Base-by-base conservation (phyloP, 768 basidiomycete genomes). In the Harrya chromipes region DNA sequence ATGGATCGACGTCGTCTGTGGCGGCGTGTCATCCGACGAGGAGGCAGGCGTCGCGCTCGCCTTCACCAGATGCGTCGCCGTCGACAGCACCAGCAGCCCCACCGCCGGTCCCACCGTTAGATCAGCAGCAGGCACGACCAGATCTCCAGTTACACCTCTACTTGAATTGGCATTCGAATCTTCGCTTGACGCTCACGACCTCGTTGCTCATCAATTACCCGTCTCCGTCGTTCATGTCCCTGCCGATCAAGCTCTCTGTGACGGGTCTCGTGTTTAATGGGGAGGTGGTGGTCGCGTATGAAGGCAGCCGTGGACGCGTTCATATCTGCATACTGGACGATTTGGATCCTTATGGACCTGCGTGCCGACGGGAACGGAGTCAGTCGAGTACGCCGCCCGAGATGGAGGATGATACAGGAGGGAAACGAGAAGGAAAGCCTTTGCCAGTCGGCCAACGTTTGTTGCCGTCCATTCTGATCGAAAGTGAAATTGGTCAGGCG, bases 201-300 rank as follows among this genome's bases (percentile, higher is more conserved):
- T 94, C 92, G 9, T 78, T 98, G 23, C 81, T 94, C 53, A 94
- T 99, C 70, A 97, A 99, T 70, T 97, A 98, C 66, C 97, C 97
- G 6, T 93, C 93, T 0, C 86, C 87, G 0, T 81, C 87, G 66
- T 98, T 99, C 77, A 97, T 99, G 94, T 85, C 90, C 13, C 79
- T 99, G 21, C 97, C 97, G 7, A 90, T 99, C 67, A 87, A 90
- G 61, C 83, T 98, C 47, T 87, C 85, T n/a, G 82, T 98, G 23
- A 94, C 87, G 0, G 90, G 91, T 1, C 75, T 98, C 50, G 74
- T 93, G 13, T 90, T 98, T 67, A 78, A 79, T 12, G 91, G 90
- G 49, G 90, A 95, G 60, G 72, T 98, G 39, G 87, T 90, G 9
- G 79, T 97, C 31, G 97, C 95, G 12, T 97, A 93, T 71, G 88